Evolutionary conservation across 2,329 filamentous ascomycete genomes (phyloP), one percentile per base, ranked within the genome.

Genomic region (Xylaria hypoxylon): DNA sequence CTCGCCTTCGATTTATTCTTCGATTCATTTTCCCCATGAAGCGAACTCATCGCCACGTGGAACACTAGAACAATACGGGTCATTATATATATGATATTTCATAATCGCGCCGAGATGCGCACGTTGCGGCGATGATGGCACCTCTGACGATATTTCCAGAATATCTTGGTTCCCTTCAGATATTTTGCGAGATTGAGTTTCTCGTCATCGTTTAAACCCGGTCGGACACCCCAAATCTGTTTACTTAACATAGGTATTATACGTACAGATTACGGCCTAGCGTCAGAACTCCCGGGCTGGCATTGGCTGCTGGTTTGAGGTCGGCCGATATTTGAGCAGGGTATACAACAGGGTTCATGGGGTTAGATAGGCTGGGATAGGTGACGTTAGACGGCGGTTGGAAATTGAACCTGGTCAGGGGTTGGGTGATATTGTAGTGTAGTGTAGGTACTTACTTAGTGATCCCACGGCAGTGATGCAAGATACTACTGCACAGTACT

Each of bases 391-490:
- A 62, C 57, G 51, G 59, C 62, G 62, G 62, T 62, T 64, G 62
- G 63, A 70, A 66, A 64, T 64, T 67, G 56, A 68, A 61, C 50
- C 59, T 57, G 47, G 58, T 59, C 68, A 63, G 65, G 68, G 68
- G 62, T 68, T 10, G 58, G 58, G 45, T 61, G 56, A 58, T 58
- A 17, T 26, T 44, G 28, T 67, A 50, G 60, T n/a, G n/a, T n/a
- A n/a, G n/a, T n/a, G n/a, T n/a, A n/a, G n/a, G n/a, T n/a, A n/a
- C n/a, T n/a, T n/a, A 64, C 64, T 57, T 64, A 50, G 57, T n/a
- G 28, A 57, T 59, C 47, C 53, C 62, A 51, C 7, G 26, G 56
- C 31, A 35, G 45, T 60, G 62, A 40, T 64, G 56, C 62, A 52
- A 55, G 56, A 56, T 55, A n/a, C 35, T 44, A 45, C 22, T 3